A percentile compares a stretch with the other conserved stretches of the same genome.
Conservation (phyloP, 257 asterid genomes). For the Gentiana straminea region DNA sequence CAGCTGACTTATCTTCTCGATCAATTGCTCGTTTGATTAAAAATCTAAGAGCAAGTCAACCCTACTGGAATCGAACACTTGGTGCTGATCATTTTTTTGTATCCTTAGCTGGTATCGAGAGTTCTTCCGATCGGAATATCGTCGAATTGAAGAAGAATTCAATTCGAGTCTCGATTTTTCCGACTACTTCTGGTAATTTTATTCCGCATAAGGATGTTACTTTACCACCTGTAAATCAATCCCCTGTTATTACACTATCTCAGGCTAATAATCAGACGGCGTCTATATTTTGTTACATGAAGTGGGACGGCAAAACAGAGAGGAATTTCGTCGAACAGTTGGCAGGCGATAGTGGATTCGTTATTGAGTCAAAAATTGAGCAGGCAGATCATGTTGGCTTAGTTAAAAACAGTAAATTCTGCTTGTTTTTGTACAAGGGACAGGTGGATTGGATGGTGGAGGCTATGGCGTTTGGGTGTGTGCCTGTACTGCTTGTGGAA, state of each 20-base stretch:
- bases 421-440: conserved; percentile 41
- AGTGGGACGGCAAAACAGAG: conserved; percentile 44
- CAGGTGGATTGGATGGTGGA: conserved; percentile 40
- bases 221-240: conserved; percentile 36
- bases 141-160: conserved; percentile 88
- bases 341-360: conserved; percentile 34
- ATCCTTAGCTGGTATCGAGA: conserved; percentile 58
- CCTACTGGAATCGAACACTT: conserved; percentile 85
- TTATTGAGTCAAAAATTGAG: conserved; percentile 24
- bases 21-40: conserved; percentile 48
- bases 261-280: conserved; percentile 6
- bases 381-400: conserved; percentile 14
- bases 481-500: conserved; percentile 74
- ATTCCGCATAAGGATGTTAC: conserved; percentile 82
- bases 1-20: conserved; percentile 55
- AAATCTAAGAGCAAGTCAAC: conserved; percentile 36
- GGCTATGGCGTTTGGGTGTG: conserved; percentile 72
- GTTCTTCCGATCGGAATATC: conserved; percentile 57
- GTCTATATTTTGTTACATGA: conserved; percentile 38
- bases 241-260: conserved; percentile 11
- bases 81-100: conserved; percentile 87
- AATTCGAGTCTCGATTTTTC: conserved; percentile 61
- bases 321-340: conserved; percentile 38
- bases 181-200: conserved; percentile 53
- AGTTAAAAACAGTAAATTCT: conserved; percentile 44